Percentiles rank a stretch among this genome's conserved stretches.
Evolutionary conservation across 1,284 basidiomycete species (phyloP).

Genomic region (Anthracocystis panici-leucophaei): DNA sequence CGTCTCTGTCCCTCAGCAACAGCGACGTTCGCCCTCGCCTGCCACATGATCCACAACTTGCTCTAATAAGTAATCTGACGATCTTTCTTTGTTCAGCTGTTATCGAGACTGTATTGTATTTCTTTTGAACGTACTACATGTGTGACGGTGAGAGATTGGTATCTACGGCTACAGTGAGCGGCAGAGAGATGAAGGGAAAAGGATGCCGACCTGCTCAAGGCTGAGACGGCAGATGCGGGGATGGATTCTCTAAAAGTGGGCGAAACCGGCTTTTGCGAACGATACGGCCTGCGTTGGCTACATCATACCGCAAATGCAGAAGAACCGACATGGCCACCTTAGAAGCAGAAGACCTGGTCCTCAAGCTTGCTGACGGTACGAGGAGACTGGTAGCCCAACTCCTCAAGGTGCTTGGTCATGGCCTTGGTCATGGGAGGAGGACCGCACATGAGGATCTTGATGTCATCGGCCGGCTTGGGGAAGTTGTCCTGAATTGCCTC

Average conservation of each 20-base stretch:
- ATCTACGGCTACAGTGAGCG: neutral
- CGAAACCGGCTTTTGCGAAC: neutral
- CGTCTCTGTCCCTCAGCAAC: too few relatives aligned
- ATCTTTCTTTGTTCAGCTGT: neutral
- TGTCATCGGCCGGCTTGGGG: constrained; percentile 62
- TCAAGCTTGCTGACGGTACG: constrained; percentile 76
- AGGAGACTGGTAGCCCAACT: constrained; percentile 86
- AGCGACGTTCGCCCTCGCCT: too few relatives aligned
- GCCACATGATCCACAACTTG: too few relatives aligned
- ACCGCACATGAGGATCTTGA: constrained; percentile 72
- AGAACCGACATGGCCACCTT: constrained; percentile 5
- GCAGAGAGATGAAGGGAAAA: neutral
- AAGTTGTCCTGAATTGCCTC: constrained; percentile 83
- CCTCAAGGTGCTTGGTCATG: constrained; percentile 94
- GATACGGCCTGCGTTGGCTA: neutral
- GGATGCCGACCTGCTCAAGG: neutral
- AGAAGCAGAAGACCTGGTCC: constrained; percentile 66
- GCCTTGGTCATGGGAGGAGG: constrained; percentile 96
- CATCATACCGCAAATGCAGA: neutral
- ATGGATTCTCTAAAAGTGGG: constrained; percentile 1
- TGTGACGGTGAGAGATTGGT: neutral
- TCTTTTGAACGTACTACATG: neutral
- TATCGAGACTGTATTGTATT: neutral
- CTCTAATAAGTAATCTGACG: too few relatives aligned
- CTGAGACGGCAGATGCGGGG: neutral